phyloP scores from a whole-genome alignment of 768 basidiomycete species.

The Lepiota subincarnata region DNA sequence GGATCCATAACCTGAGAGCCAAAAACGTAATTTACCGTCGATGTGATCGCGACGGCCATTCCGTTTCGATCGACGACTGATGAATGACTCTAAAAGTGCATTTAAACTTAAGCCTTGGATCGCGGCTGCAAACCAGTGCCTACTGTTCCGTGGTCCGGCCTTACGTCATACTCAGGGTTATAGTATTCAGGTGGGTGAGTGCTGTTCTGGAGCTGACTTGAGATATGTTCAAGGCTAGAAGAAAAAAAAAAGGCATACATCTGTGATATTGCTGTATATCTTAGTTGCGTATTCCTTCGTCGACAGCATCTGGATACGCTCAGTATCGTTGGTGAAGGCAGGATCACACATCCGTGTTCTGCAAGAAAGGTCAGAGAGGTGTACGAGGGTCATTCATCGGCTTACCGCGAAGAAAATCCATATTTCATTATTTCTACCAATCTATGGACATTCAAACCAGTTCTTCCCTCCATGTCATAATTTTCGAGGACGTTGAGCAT shows the following conservation, averaged over 20 bases:
- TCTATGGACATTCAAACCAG: slow-evolving; percentile 70
- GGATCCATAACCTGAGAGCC: slow-evolving; percentile 86
- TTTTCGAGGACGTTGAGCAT: slow-evolving; percentile 88
- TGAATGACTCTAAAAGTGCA: slow-evolving; percentile 64
- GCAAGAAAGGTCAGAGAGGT: neutral
- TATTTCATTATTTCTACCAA: slow-evolving; percentile 84
- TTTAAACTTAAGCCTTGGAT: neutral
- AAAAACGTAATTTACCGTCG: slow-evolving; percentile 87
- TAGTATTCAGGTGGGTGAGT: slow-evolving; percentile 86
- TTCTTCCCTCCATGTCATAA: slow-evolving; percentile 53
- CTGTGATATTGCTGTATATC: slow-evolving; percentile 70
- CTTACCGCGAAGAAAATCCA: slow-evolving; percentile 48
- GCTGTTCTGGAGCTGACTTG: slow-evolving; percentile 45
- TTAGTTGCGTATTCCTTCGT: slow-evolving; percentile 63
- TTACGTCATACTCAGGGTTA: slow-evolving; percentile 73
- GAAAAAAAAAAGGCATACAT: slow-evolving; percentile 42
- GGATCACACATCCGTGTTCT: slow-evolving; percentile 87
- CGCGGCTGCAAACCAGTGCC: slow-evolving; percentile 19
- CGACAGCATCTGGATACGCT: slow-evolving; percentile 58
- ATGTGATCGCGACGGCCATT: slow-evolving; percentile 84
- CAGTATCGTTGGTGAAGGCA: slow-evolving; percentile 51
- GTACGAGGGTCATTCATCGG: neutral
- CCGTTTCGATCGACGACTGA: slow-evolving; percentile 80
- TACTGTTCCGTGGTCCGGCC: slow-evolving; percentile 85
- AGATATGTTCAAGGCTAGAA: neutral